These are phyloP conservation scores for Candida orba DNA, from an alignment of 805 yeast genomes.

Conservation along the genomic window DNA sequence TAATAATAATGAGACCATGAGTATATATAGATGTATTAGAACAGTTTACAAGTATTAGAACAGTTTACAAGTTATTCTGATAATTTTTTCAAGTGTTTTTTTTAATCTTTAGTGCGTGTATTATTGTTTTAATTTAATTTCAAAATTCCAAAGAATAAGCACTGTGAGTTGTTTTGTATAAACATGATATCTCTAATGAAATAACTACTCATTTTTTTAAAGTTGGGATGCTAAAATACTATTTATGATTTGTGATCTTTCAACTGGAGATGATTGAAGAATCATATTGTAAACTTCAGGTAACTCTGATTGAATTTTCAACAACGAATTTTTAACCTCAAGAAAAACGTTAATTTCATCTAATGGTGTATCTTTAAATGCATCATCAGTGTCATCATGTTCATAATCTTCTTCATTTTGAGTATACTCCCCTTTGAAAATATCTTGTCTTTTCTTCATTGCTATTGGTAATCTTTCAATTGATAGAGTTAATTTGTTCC, in stretches of 20 bases:
- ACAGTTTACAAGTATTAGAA: background rate
- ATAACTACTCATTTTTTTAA: too few species aligned
- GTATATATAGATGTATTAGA: background rate
- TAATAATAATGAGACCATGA: background rate
- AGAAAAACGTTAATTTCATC: conserved; percentile 67
- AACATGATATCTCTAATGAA: too few species aligned
- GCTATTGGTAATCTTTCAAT: conserved; percentile 67
- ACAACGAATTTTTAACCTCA: conserved; percentile 52
- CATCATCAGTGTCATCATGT: conserved; percentile 58
- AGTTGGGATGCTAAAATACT: background rate
- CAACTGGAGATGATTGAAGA: conserved; percentile 23
- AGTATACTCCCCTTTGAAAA: conserved; percentile 34
- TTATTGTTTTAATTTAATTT: too few species aligned
- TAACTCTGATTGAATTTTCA: conserved; percentile 38
- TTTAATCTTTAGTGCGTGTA: too few species aligned
- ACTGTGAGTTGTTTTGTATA: too few species aligned
- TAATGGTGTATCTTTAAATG: conserved; percentile 70
- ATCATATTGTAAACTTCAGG: conserved; percentile 36
- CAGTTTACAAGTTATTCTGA: background rate
- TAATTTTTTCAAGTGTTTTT: background rate
- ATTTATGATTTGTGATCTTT: conserved; percentile 13
- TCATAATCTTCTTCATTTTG: conserved; percentile 44
- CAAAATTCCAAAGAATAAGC: background rate
- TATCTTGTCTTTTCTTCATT: conserved; percentile 53
- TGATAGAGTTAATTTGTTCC: conserved; percentile 42